phyloP scores from a whole-genome alignment of 2,329 filamentous ascomycete genomes.

The Monosporascus ibericus region DNA sequence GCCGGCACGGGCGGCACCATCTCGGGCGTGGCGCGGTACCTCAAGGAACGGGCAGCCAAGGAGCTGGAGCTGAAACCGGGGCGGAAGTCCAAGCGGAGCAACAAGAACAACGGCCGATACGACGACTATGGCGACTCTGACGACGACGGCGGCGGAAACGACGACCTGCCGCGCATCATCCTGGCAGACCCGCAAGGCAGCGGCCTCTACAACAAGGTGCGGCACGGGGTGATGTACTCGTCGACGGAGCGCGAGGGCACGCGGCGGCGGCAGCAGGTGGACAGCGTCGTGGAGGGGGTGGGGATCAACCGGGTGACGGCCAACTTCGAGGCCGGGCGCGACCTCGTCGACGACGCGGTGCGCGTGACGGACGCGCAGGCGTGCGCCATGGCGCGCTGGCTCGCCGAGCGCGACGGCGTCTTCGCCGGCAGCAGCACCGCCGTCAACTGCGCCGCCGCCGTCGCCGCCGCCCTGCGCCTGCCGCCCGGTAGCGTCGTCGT shows the following conservation, averaged over 20 bases:
- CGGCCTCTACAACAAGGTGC: constrained; percentile 85
- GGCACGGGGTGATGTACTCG: constrained; percentile 94
- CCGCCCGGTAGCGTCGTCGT: constrained; percentile 61
- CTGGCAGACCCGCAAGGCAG: constrained; percentile 93
- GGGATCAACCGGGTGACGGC: constrained; percentile 91
- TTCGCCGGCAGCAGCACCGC: constrained; percentile 92
- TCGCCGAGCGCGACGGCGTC: constrained; percentile 91
- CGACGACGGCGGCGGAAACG: not conserved
- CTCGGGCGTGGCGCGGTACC: constrained; percentile 73
- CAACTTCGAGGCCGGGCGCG: constrained; percentile 83
- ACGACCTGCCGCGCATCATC: constrained; percentile 43
- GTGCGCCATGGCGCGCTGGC: constrained; percentile 87
- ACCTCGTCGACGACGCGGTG: constrained; percentile 85
- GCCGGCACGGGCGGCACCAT: constrained; percentile 94
- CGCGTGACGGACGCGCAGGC: constrained; percentile 85
- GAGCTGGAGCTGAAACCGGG: too few relatives aligned
- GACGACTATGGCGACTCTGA: not conserved
- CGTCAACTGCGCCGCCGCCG: constrained; percentile 88
- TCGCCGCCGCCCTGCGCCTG: constrained; percentile 59
- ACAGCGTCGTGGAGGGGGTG: constrained; percentile 93
- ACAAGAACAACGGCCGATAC: too few relatives aligned
- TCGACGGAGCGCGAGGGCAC: constrained; percentile 86
- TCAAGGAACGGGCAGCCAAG: constrained; percentile 58
- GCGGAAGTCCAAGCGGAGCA: constrained; percentile 43
- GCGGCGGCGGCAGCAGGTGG: constrained; percentile 80